These are phyloP conservation scores for Xerophyta viscosa DNA, from an alignment of 106 monocot genomes.

Conservation along the genomic window DNA sequence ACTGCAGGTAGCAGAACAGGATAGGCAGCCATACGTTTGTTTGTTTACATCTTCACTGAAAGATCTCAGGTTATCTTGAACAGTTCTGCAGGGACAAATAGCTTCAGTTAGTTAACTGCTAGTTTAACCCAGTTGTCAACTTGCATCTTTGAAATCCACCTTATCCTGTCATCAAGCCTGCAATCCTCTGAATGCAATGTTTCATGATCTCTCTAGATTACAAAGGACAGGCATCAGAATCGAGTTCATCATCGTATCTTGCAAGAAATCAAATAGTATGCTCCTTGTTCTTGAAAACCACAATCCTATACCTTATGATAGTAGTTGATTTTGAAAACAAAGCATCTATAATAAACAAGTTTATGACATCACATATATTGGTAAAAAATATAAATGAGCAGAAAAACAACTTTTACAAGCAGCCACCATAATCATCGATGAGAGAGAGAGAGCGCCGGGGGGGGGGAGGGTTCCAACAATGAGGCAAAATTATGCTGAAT, in stretches of 20 bases:
- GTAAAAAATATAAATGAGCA: too few relatives aligned
- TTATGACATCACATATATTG: too few relatives aligned
- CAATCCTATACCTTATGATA: too few relatives aligned
- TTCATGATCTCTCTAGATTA: constrained; percentile 43
- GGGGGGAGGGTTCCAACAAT: too few relatives aligned
- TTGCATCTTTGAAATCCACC: constrained; percentile 21
- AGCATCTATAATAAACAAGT: too few relatives aligned
- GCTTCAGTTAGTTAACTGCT: constrained; percentile 1
- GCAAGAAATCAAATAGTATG: too few relatives aligned
- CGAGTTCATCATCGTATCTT: neutral
- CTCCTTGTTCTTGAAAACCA: too few relatives aligned
- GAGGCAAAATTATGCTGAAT: too few relatives aligned
- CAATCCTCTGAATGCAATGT: constrained; percentile 32
- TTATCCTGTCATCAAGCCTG: constrained; percentile 54
- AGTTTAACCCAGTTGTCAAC: neutral
- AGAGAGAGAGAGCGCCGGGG: too few relatives aligned
- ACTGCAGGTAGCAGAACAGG: neutral
- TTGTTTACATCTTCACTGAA: constrained; percentile 33
- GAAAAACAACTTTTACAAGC: too few relatives aligned
- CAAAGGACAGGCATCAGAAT: neutral
- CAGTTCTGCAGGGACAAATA: constrained; percentile 33
- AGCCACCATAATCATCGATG: too few relatives aligned
- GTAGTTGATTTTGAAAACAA: too few relatives aligned
- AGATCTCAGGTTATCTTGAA: constrained; percentile 40
- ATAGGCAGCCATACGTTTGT: constrained; percentile 31